Evolutionary conservation across 768 basidiomycete species (phyloP).

Genomic region (Chiua virens): DNA sequence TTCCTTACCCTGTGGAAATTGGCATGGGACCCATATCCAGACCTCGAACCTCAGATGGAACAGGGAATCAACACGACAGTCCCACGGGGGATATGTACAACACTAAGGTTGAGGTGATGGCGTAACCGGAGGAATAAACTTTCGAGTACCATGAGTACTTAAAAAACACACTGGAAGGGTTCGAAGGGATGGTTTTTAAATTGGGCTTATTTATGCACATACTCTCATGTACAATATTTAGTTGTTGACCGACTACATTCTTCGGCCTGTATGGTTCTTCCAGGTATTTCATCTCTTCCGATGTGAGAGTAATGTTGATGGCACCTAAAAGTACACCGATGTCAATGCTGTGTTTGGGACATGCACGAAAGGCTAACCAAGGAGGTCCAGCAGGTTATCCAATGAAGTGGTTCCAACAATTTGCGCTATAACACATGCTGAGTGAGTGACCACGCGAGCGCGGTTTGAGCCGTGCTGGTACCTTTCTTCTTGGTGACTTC

Average conservation of each 20-base stretch:
- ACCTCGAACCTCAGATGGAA: background rate
- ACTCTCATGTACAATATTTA: no score
- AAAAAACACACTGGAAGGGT: no score
- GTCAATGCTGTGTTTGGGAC: background rate
- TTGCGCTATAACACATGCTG: constrained; percentile 42
- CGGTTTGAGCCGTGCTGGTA: constrained; percentile 43
- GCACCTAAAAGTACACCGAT: constrained; percentile 4
- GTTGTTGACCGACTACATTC: constrained; percentile 38
- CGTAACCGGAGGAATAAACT: background rate
- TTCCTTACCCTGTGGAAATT: constrained; percentile 1
- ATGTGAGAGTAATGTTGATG: constrained; percentile 42
- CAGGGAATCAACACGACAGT: background rate
- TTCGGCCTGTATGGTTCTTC: constrained; percentile 45
- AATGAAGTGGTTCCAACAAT: constrained; percentile 45
- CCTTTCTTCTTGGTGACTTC: constrained; percentile 38
- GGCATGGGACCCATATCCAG: background rate
- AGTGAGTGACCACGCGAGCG: constrained; percentile 39
- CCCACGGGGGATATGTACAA: no score
- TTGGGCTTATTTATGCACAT: no score
- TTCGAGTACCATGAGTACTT: no score
- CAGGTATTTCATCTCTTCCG: constrained; percentile 48
- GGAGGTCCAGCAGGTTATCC: constrained; percentile 40
- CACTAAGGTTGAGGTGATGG: background rate
- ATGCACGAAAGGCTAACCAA: constrained; percentile 23
- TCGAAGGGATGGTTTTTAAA: no score